Evolutionary conservation across 352 stramenopile species (phyloP).

Genomic region (Elongisporangium anandrum): DNA sequence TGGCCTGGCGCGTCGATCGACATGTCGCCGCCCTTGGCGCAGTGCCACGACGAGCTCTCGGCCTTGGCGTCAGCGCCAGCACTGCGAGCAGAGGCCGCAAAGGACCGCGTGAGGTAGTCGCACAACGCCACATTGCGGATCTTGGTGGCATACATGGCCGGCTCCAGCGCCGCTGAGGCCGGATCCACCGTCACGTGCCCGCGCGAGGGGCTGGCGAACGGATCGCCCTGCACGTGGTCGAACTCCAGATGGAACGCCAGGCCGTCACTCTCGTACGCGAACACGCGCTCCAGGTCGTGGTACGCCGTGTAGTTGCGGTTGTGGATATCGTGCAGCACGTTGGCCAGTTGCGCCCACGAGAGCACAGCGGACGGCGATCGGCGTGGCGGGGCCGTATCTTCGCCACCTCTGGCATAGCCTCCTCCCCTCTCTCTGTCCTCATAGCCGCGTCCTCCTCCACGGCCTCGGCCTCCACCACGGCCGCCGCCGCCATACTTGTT

Average conservation of each 20-base stretch:
- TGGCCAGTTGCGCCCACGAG: slow-evolving; percentile 45
- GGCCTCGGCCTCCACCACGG: slow-evolving; percentile 27
- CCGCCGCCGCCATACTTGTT: slow-evolving; percentile 83
- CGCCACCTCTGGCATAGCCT: slow-evolving; percentile 12
- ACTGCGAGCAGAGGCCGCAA: slow-evolving; percentile 55
- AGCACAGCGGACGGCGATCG: slow-evolving; percentile 10
- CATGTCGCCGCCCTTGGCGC: slow-evolving; percentile 93
- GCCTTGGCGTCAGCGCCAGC: slow-evolving; percentile 65
- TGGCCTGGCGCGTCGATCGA: slow-evolving; percentile 91
- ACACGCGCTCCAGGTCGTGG: slow-evolving; percentile 68
- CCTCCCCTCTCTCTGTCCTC: slow-evolving; percentile 17
- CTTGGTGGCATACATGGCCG: slow-evolving; percentile 68
- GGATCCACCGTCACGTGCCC: slow-evolving; percentile 86
- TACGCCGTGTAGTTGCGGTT: slow-evolving; percentile 84
- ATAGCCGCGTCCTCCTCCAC: slow-evolving; percentile 11
- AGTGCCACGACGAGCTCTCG: slow-evolving; percentile 71
- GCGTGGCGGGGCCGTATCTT: slow-evolving; percentile 12
- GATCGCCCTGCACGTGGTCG: slow-evolving; percentile 93
- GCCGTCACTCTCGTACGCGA: slow-evolving; percentile 19
- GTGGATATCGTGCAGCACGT: slow-evolving; percentile 47
- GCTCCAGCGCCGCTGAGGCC: slow-evolving; percentile 74
- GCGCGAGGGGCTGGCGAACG: slow-evolving; percentile 93
- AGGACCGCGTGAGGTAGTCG: slow-evolving; percentile 89
- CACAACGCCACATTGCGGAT: slow-evolving; percentile 82
- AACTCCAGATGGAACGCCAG: slow-evolving; percentile 85